Evolutionary conservation across 805 yeast genomes (phyloP).

Genomic region (Wickerhamiella australiensis): DNA sequence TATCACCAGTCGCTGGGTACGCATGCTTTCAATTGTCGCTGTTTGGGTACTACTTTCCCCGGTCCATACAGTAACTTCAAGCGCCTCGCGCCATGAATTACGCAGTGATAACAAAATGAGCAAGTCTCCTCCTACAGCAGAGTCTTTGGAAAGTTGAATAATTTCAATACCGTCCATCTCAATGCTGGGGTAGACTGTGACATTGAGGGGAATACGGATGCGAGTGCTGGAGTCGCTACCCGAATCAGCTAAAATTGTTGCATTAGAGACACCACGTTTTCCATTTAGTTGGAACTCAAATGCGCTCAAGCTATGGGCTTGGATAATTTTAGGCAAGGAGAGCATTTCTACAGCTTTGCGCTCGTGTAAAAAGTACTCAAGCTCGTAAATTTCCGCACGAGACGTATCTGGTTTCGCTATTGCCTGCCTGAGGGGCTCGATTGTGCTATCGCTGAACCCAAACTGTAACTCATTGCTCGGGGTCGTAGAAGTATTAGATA

Average conservation of each 20-base stretch:
- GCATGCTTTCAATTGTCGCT: conserved; percentile 28
- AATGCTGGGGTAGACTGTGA: conserved; percentile 60
- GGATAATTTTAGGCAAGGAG: conserved; percentile 20
- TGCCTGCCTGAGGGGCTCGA: conserved; percentile 48
- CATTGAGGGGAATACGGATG: conserved; percentile 53
- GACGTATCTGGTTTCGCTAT: conserved; percentile 36
- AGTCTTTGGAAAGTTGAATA: conserved; percentile 31
- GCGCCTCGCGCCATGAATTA: conserved; percentile 59
- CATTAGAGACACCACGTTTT: conserved; percentile 58
- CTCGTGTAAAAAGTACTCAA: conserved; percentile 53
- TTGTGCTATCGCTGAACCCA: conserved; percentile 60
- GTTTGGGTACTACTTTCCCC: conserved; percentile 7
- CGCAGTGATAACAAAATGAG: conserved; percentile 63
- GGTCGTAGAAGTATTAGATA: conserved; percentile 49
- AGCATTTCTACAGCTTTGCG: conserved; percentile 45
- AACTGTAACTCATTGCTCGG: conserved; percentile 46
- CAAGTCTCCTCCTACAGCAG: conserved; percentile 33
- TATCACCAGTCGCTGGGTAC: conserved; percentile 49
- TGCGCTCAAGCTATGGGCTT: conserved; percentile 33
- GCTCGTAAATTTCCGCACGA: conserved; percentile 56
- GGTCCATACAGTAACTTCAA: conserved; percentile 26
- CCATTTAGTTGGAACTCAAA: conserved; percentile 53
- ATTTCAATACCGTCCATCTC: conserved; percentile 69
- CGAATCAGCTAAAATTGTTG: conserved; percentile 46
- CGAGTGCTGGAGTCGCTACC: conserved; percentile 32